These are phyloP conservation scores for Polyplosphaeria fusca DNA, from an alignment of 495 filamentous ascomycete genomes.

Conservation along the genomic window DNA sequence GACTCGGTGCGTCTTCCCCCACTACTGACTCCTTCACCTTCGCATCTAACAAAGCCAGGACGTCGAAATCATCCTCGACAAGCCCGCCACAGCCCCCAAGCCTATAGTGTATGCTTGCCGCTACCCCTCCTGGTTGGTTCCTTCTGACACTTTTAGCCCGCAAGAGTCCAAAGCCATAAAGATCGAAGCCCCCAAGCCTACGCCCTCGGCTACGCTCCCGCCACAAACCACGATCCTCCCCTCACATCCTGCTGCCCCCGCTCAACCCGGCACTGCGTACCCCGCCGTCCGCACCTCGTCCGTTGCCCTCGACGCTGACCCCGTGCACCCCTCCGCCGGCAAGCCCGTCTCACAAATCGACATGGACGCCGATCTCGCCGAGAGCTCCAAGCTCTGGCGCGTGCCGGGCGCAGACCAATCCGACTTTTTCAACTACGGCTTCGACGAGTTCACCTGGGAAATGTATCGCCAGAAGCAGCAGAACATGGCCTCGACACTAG, in stretches of 20 bases:
- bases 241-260: constrained; percentile 18
- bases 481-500: constrained; percentile 65
- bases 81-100: constrained; percentile 61
- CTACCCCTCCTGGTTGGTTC: constrained; percentile 24
- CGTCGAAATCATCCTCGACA: constrained; percentile 90
- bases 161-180: constrained; percentile 28
- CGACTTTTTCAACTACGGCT: constrained; percentile 99
- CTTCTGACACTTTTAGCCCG: neutral
- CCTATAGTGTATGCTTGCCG: constrained; percentile 51
- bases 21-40: too few relatives aligned
- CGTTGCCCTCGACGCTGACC: constrained; percentile 80
- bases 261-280: constrained; percentile 55
- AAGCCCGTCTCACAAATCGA: constrained; percentile 55
- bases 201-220: constrained; percentile 2
- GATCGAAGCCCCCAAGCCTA: constrained; percentile 23
- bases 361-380: constrained; percentile 75
- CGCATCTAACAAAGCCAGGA: constrained; percentile 54
- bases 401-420: constrained; percentile 91
- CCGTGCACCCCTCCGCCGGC: constrained; percentile 46
- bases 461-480: constrained; percentile 90
- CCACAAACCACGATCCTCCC: constrained; percentile 8
- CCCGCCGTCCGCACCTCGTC: constrained; percentile 71
- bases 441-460: constrained; percentile 98
- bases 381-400: constrained; percentile 91
- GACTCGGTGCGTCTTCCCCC: constrained; percentile 27